Base-by-base conservation (phyloP, 768 basidiomycete genomes). In the Suillus alpinus region DNA sequence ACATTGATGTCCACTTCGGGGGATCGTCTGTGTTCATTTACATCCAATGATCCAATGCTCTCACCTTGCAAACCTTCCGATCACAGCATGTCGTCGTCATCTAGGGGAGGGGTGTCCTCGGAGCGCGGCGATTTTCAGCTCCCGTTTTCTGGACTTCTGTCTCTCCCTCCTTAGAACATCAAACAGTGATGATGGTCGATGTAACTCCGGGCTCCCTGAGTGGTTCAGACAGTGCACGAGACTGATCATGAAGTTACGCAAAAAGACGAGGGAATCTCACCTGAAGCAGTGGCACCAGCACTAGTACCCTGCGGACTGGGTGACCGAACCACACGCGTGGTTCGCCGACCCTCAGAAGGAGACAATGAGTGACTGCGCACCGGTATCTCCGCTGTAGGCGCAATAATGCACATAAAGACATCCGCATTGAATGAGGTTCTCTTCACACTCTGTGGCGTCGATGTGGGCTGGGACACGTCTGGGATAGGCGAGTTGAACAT, bases 321-420 rank as follows among this genome's bases (percentile, higher is more conserved):
- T 16, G 34, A 34, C 20, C n/a, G 5, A 37, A 26, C 20, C 37
- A 23, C 9, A 39, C 53, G 36, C 36, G 23, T 55, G 14, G 14
- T 16, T 39, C 36, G 26, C 53, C 53, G 53, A 3, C 53, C 23
- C 53, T 55, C 53, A 39, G 53, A 55, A 26, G 53, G 53, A 39
- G 53, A 55, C 36, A 39, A 26, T 5, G 53, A 39, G 3, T 16
- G 23, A 18, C 14, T 18, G 23, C 36, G 53, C 16, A 39, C 36
- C 9, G 36, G 26, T 3, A 6, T 6, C 20, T 39, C 23, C 6
- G 53, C 16, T 16, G 53, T 55, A 26, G 53, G 53, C 6, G 53
- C 39, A 7, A 55, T 55, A 18, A 55, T 55, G 53, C 53, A 23
- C 36, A 4, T 55, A 18, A 55, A 55, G 6, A 18, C 16, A 39